Conservation (phyloP, 345 rosid genomes). For the Kernera saxatilis region DNA sequence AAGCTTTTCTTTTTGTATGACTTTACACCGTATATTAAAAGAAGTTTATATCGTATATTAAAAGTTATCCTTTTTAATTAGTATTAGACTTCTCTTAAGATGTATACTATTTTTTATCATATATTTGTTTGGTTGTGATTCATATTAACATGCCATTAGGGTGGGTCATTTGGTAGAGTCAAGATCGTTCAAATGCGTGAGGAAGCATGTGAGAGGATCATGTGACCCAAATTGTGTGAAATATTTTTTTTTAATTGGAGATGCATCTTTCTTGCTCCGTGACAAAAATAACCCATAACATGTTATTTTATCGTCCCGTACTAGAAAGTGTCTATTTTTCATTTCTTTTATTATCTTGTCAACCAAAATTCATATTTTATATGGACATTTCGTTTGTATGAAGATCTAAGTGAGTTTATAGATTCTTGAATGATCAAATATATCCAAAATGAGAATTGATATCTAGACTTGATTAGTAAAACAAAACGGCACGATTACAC, state of each 20-base stretch:
- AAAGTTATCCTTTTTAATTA: background rate
- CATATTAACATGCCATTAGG: constrained; percentile 11
- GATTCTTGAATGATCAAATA: background rate
- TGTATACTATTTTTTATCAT: background rate
- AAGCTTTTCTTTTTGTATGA: background rate
- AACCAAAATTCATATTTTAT: background rate
- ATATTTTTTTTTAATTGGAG: background rate
- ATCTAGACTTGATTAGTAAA: background rate
- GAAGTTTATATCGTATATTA: background rate
- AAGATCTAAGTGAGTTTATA: background rate
- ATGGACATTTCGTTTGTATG: background rate
- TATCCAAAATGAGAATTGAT: background rate
- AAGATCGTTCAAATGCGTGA: constrained; percentile 23
- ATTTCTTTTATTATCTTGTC: background rate
- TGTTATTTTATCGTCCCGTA: background rate
- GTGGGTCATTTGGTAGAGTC: constrained; percentile 18
- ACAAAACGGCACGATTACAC: background rate
- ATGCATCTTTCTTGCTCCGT: constrained; percentile 20
- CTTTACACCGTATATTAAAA: no score
- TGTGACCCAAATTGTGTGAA: constrained; percentile 20
- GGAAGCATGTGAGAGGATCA: constrained; percentile 27
- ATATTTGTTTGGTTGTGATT: constrained; percentile 7
- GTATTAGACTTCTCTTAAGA: background rate
- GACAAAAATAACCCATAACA: constrained; percentile 23
- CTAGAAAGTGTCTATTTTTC: background rate